Evolutionary conservation across 2,329 filamentous ascomycete genomes (phyloP).

Genomic region (Thelonectria blattea): DNA sequence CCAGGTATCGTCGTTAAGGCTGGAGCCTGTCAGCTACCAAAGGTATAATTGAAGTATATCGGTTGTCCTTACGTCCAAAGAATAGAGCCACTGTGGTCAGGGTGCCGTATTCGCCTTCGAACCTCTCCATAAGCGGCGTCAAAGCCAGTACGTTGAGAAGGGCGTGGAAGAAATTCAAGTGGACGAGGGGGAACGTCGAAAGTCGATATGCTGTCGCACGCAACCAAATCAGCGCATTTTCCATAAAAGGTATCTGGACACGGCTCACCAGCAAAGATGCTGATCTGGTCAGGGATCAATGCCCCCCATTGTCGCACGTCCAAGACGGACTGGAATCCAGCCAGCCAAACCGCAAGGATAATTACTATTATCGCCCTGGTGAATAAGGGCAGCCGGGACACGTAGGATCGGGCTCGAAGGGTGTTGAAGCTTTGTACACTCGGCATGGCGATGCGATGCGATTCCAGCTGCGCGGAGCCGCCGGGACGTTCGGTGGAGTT

Average conservation of each 20-base stretch:
- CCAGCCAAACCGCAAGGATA: conserved; percentile 68
- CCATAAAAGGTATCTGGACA: background rate
- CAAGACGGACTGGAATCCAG: conserved; percentile 73
- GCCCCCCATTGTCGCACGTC: conserved; percentile 78
- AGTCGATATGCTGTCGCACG: conserved; percentile 77
- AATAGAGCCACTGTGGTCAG: conserved; percentile 87
- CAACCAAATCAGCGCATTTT: background rate
- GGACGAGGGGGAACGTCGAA: conserved; percentile 90
- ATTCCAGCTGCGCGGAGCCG: conserved; percentile 33
- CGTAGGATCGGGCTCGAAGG: conserved; percentile 76
- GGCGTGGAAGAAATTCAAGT: conserved; percentile 80
- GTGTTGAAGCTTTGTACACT: conserved; percentile 65
- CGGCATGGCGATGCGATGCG: conserved; percentile 40
- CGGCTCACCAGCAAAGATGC: conserved; percentile 68
- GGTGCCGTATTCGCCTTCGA: conserved; percentile 91
- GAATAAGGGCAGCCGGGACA: conserved; percentile 85
- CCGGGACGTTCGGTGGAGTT: conserved; percentile 27
- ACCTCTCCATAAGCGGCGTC: conserved; percentile 88
- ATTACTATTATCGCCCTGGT: conserved; percentile 73
- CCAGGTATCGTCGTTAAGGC: conserved; percentile 84
- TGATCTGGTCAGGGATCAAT: conserved; percentile 78
- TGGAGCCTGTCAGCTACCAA: conserved; percentile 43
- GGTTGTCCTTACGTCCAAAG: conserved; percentile 77
- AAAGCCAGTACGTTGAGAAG: conserved; percentile 80
- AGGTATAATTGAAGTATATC: background rate